Evolutionary conservation across 2,329 filamentous ascomycete genomes (phyloP), one percentile per base, ranked within the genome.

Genomic region (Stylonectria norvegica): DNA sequence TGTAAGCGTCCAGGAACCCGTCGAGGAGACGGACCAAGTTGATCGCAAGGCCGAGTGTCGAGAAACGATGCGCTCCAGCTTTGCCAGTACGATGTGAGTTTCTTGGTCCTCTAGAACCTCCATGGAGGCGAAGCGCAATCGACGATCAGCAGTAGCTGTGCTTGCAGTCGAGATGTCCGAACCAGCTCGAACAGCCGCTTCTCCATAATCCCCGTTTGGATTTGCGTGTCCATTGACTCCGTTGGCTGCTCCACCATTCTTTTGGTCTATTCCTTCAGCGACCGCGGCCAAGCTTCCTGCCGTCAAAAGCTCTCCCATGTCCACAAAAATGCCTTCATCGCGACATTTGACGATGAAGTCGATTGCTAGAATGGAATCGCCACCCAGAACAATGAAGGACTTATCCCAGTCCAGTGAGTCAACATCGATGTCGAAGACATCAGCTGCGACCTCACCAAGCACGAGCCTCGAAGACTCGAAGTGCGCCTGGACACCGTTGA

Each of bases 361-460:
- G 17, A 39, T 39, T 12, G 36, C 36, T 11, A 31, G 31, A 11
- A 39, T 14, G 12, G 36, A 39, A 20, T 39, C 36, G 10, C 36
- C 36, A 20, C 36, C 36, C 12, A 25, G 17, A 5, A 20, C 18
- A 14, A 39, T 17, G 27, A 39, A 39, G 9, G 36, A 39, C 29
- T 39, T 39, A 15, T 14, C 19, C 19, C 23, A 16, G 19, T 38
- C 36, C 4, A 38, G 19, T 4, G 20, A 27, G 12, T 38, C 36
- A 3, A 31, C 23, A 16, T 38, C 36, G 6, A 30, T 20, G n/a
- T 32, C 27, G 9, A 38, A 22, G 20, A 40, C 22, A 18, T 40
- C 30, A 18, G 38, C 38, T 10, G 27, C 27, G 15, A 15, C 27
- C 27, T 30, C 15, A 14, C 27, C 27, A 15, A 30, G 27, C 14